Conservation (phyloP, 192 early-diverging fungal species). For the Podila epigama region DNA sequence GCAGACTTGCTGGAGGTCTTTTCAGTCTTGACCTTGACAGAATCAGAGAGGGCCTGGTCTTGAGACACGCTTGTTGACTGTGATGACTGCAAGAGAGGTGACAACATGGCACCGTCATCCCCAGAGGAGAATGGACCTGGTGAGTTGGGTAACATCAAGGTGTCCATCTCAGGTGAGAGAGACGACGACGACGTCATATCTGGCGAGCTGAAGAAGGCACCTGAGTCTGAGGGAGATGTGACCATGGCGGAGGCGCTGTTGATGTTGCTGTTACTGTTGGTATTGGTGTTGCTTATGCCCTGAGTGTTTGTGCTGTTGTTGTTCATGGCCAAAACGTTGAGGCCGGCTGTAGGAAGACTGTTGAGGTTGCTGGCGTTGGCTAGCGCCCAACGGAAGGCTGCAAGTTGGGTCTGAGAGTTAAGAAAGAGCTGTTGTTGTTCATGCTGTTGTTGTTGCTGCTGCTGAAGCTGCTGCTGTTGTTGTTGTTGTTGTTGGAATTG, state of each 20-base stretch:
- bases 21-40: conserved; percentile 25
- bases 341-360: conserved; percentile 12
- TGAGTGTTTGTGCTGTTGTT: too few relatives aligned
- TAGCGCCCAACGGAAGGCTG: conserved; percentile 32
- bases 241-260: not conserved
- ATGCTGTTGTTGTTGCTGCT: conserved; percentile 32
- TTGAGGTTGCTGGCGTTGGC: conserved; percentile 9
- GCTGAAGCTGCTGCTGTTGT: conserved; percentile 30
- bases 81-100: conserved; percentile 18
- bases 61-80: conserved; percentile 9
- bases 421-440: conserved; percentile 38
- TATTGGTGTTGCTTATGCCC: too few relatives aligned
- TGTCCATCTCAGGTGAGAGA: conserved; percentile 34
- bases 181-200: conserved; percentile 37
- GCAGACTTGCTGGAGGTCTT: conserved; percentile 24
- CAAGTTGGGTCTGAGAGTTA: conserved; percentile 37
- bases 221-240: conserved; percentile 37
- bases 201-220: conserved; percentile 44
- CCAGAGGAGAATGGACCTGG: conserved; percentile 27
- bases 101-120: conserved; percentile 33
- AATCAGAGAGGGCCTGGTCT: not conserved
- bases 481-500: conserved; percentile 42
- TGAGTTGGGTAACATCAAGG: conserved; percentile 37
- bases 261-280: not conserved
- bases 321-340: not conserved